Base-by-base conservation (phyloP, 1,139 yeast species). In the Candida tetrigidarum region DNA sequence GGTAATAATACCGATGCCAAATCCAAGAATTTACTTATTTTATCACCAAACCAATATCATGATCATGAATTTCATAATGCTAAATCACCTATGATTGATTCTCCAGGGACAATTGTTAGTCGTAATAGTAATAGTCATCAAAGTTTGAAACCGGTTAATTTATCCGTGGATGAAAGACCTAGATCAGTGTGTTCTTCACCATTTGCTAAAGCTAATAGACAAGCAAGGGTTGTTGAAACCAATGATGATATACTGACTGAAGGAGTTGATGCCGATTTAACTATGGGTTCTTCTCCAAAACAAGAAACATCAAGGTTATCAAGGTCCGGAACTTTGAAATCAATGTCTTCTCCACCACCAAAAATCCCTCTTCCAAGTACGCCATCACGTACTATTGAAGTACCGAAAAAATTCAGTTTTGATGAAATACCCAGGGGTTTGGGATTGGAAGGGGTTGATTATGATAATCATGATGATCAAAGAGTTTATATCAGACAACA, bases 211-310 rank as follows among this genome's bases (percentile, higher is more conserved):
- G 74, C 67, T 4, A 74, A 74, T 48, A 63, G 80, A 44, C 79
- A 74, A 50, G 79, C 79, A 2, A 61, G 79, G 37, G 78, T 74
- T 4, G 71, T 74, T 11, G 79, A 74, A 50, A 66, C 74, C 2
- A 62, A 61, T 45, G 76, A 70, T 39, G 63, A 55, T 36, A 50
- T 54, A 10, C 48, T 56, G 14, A 51, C 59, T 1, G 59, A 59
- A 23, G 56, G 47, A 14, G 44, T 53, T n/a, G 58, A 47, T 39
- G 47, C 49, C 27, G 42, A 39, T 35, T 58, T 68, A 5, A 66
- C 65, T 1, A 37, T 37, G 33, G 37, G 14, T 18, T 37, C 37
- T 9, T 41, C 37, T 9, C 43, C 51, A 29, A 37, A 27, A 32
- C 33, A 34, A 27, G 22, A 19, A 20, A 23, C 9, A 20, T 38